Percentiles rank a stretch among this genome's conserved stretches.
phyloP scores from a whole-genome alignment of 2,329 filamentous ascomycete species.

The Fusarium sp. region DNA sequence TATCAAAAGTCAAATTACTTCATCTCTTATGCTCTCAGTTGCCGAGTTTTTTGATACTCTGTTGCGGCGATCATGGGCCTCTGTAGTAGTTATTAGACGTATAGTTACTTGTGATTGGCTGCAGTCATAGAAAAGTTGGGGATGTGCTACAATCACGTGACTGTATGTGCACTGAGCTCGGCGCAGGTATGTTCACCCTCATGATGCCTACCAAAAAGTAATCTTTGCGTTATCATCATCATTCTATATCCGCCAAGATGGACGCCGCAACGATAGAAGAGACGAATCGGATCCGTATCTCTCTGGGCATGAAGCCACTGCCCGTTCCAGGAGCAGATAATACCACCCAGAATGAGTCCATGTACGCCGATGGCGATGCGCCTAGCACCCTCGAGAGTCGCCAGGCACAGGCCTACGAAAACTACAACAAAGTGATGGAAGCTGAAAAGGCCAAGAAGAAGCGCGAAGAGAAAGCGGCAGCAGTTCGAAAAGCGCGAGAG shows the following conservation, averaged over 20 bases:
- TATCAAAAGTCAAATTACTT: neutral
- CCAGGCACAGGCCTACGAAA: conserved; percentile 77
- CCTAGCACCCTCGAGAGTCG: conserved; percentile 87
- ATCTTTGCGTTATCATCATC: conserved; percentile 4
- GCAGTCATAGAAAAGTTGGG: neutral
- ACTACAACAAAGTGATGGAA: conserved; percentile 73
- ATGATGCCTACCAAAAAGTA: conserved; percentile 1
- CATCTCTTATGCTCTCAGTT: neutral
- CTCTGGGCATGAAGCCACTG: conserved; percentile 89
- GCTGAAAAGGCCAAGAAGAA: conserved; percentile 81
- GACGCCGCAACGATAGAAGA: conserved; percentile 86
- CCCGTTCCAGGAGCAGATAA: conserved; percentile 77
- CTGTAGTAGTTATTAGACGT: neutral
- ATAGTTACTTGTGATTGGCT: neutral
- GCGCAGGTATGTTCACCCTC: neutral
- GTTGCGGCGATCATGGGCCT: neutral
- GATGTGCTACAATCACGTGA: neutral
- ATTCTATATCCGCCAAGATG: conserved; percentile 53
- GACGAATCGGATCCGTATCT: conserved; percentile 89
- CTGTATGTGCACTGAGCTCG: neutral
- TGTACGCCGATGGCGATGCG: conserved; percentile 70
- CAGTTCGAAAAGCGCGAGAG: conserved; percentile 89
- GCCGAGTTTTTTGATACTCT: neutral
- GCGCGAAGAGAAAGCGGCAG: conserved; percentile 82
- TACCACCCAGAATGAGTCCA: conserved; percentile 57